These are phyloP conservation scores for Verticillium dahliae DNA, from an alignment of 2,329 filamentous ascomycete genomes.

Conservation along the genomic window DNA sequence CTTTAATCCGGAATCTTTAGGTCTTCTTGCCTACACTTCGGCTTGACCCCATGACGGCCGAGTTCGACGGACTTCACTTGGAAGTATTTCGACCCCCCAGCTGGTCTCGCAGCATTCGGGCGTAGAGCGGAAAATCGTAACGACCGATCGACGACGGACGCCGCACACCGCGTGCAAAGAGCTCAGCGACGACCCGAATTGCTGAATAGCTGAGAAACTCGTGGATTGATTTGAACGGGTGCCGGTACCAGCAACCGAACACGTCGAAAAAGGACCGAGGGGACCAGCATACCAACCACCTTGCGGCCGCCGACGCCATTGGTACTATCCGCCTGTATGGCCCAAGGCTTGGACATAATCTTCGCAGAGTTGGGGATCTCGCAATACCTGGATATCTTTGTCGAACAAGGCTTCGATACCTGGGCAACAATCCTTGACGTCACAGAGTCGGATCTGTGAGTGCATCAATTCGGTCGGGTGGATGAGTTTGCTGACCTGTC, in stretches of 20 bases:
- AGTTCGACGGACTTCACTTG: not conserved
- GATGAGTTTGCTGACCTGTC: not conserved
- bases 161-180: not conserved
- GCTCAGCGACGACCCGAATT: too few relatives aligned
- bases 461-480: conserved; percentile 9
- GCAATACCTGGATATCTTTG: conserved; percentile 67
- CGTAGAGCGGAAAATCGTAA: not conserved
- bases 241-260: too few relatives aligned
- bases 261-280: too few relatives aligned
- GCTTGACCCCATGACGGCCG: not conserved
- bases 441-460: conserved; percentile 75
- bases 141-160: not conserved
- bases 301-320: not conserved
- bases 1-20: too few relatives aligned
- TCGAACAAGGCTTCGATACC: conserved; percentile 76
- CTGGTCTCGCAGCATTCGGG: not conserved
- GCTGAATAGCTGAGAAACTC: not conserved
- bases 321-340: conserved; percentile 27
- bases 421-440: conserved; percentile 83
- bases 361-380: conserved; percentile 71
- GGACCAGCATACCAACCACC: not conserved
- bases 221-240: not conserved
- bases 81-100: not conserved
- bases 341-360: conserved; percentile 54
- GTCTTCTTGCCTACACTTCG: not conserved